A percentile compares a stretch with the other conserved stretches of the same genome.
These are phyloP conservation scores for Leishmania braziliensis DNA, from an alignment of 208 protist species.

Conservation along the genomic window DNA sequence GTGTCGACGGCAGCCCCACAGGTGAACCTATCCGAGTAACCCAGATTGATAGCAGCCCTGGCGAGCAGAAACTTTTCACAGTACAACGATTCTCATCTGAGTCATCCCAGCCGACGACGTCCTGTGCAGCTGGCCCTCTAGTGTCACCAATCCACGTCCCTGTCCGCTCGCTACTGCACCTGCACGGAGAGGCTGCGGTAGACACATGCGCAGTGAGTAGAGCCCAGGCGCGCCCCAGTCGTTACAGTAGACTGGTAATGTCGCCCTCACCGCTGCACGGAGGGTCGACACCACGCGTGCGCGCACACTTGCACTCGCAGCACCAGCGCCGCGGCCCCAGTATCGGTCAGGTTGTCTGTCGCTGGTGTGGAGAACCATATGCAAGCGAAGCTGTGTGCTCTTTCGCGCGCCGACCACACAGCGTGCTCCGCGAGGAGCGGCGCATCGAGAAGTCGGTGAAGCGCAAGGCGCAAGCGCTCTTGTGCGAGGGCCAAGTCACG, in stretches of 20 bases:
- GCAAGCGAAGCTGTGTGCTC: slow-evolving; percentile 30
- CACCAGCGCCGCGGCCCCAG: slow-evolving; percentile 12
- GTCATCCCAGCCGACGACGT: background rate
- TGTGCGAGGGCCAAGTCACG: slow-evolving; percentile 38
- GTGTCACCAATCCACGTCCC: background rate
- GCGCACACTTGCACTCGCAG: background rate
- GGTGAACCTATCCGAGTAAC: too few relatives aligned
- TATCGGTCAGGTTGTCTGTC: slow-evolving; percentile 35
- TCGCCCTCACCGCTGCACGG: background rate
- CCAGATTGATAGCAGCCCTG: background rate
- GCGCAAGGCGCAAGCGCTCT: slow-evolving; percentile 46
- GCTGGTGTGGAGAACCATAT: slow-evolving; percentile 44
- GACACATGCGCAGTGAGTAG: background rate
- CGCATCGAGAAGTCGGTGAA: slow-evolving; percentile 53
- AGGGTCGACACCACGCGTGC: background rate
- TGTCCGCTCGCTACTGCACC: background rate
- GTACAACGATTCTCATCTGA: background rate
- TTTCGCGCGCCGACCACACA: slow-evolving; percentile 32
- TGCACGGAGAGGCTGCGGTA: background rate
- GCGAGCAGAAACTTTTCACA: background rate
- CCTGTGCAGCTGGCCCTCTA: background rate
- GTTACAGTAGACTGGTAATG: background rate
- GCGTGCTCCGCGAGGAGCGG: slow-evolving; percentile 36
- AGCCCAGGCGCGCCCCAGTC: background rate
- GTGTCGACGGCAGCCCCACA: background rate